Evolutionary conservation across 2,329 filamentous ascomycete genomes (phyloP), one percentile per base, ranked within the genome.

Genomic region (Polychaeton citri): DNA sequence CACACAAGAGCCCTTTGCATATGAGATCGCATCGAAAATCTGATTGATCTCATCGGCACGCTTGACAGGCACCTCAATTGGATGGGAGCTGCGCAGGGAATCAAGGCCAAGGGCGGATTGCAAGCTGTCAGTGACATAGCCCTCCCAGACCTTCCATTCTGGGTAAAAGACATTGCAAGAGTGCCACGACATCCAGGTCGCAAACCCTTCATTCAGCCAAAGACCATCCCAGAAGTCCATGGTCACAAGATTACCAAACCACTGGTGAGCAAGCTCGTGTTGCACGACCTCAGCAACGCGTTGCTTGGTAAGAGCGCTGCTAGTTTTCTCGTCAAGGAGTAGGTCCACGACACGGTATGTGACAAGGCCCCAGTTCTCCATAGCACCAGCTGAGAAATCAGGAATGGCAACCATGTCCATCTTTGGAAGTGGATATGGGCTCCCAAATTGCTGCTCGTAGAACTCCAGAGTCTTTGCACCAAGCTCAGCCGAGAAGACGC

Each of bases 201-300:
- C 84, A 50, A 92, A 92, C 21, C 84, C 84, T 59, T 92, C 84
- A 59, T 96, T 96, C 36, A 96, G 73, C 88, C 88, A 96, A 6
- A 96, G 66, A 37, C 87, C 88, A 34, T 95, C 86, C 88, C 88
- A 96, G 71, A 92, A 95, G 59, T 94, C 86, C 86, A 95, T 95
- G 36, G 88, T 95, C 19, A 95, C 88, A 36, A 95, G 66, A 64
- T 96, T 95, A 43, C 88, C 88, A 54, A 96, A 96, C 88, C 88
- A 96, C 62, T 95, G 88, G 62, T 96, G 88, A 28, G 88, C 88
- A 55, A 96, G 69, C 60, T 96, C 88, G 64, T 96, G 88, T 68
- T 95, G 87, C 19, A 96, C 88, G 28, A 90, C 85, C 60, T 95
- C 88, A 35, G 88, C 88, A 37, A 96, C 83, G 26, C 87, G 79